Percentiles rank a stretch among this genome's conserved stretches.
Conservation (phyloP, 2,329 filamentous ascomycete species). For the Colletotrichum filicis region DNA sequence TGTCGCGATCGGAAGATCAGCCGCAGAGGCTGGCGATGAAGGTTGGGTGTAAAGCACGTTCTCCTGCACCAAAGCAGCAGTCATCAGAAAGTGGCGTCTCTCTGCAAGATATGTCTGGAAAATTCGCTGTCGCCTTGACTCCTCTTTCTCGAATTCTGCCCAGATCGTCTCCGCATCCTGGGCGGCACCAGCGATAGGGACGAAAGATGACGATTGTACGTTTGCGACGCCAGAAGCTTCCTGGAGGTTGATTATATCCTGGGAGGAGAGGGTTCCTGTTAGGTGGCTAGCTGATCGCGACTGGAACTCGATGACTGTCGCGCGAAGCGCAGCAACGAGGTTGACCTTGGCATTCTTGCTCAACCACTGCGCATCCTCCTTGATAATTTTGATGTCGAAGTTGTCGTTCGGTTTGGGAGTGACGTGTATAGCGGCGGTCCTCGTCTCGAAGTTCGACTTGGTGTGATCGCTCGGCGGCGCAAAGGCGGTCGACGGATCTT, state of each 20-base stretch:
- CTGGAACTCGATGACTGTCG: slow-evolving; percentile 87
- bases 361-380: slow-evolving; percentile 87
- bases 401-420: slow-evolving; percentile 73
- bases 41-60: slow-evolving; percentile 56
- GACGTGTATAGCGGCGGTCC: slow-evolving; percentile 87
- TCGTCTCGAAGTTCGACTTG: slow-evolving; percentile 81
- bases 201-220: slow-evolving; percentile 66
- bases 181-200: slow-evolving; percentile 62
- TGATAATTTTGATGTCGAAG: slow-evolving; percentile 82
- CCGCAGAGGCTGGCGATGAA: slow-evolving; percentile 30
- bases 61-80: slow-evolving; percentile 66
- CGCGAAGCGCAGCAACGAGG: slow-evolving; percentile 82
- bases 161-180: slow-evolving; percentile 66
- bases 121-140: slow-evolving; percentile 73
- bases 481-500: slow-evolving; percentile 76
- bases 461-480: slow-evolving; percentile 69
- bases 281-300: slow-evolving; percentile 79
- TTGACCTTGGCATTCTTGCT: slow-evolving; percentile 82
- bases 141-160: slow-evolving; percentile 70
- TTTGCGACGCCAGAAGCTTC: slow-evolving; percentile 77
- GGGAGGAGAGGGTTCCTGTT: slow-evolving; percentile 76
- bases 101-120: slow-evolving; percentile 79
- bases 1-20: slow-evolving; percentile 11
- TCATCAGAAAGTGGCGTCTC: slow-evolving; percentile 74
- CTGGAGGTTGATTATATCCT: slow-evolving; percentile 81